Evolutionary conservation across 768 basidiomycete species (phyloP).

Genomic region (Tricholoma sp.): DNA sequence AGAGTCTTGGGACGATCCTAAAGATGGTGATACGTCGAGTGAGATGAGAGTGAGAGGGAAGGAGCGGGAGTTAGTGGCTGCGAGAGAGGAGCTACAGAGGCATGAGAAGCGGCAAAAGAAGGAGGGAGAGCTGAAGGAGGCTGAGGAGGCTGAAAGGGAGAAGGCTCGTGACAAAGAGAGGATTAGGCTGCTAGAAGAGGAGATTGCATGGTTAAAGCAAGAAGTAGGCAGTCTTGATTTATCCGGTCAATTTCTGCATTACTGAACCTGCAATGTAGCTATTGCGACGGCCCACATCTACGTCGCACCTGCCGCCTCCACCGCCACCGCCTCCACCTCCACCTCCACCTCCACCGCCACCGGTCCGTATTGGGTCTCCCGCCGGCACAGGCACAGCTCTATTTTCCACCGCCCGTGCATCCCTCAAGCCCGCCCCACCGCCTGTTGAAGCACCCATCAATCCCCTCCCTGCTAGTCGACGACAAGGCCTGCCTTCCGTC

Average conservation of each 20-base stretch:
- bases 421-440: constrained; percentile 49
- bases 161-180: constrained; percentile 54
- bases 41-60: constrained; percentile 51
- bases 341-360: constrained; percentile 26
- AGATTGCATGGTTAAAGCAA: constrained; percentile 53
- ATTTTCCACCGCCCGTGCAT: constrained; percentile 60
- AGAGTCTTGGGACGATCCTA: constrained; percentile 15
- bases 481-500: constrained; percentile 59
- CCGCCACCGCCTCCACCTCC: constrained; percentile 44
- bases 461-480: constrained; percentile 30
- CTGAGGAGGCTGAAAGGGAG: constrained; percentile 33
- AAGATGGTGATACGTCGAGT: constrained; percentile 35
- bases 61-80: constrained; percentile 57
- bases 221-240: constrained; percentile 35
- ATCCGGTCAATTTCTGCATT: background rate
- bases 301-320: constrained; percentile 25
- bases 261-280: constrained; percentile 30
- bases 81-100: constrained; percentile 44
- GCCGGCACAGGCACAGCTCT: constrained; percentile 28
- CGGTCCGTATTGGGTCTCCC: constrained; percentile 30
- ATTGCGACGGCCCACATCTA: constrained; percentile 30
- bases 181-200: constrained; percentile 61
- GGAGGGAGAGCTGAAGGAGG: constrained; percentile 25
- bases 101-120: constrained; percentile 36
- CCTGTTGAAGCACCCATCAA: constrained; percentile 72